Base-by-base conservation (phyloP, 2,329 filamentous ascomycete genomes). In the Helminthosporium solani region DNA sequence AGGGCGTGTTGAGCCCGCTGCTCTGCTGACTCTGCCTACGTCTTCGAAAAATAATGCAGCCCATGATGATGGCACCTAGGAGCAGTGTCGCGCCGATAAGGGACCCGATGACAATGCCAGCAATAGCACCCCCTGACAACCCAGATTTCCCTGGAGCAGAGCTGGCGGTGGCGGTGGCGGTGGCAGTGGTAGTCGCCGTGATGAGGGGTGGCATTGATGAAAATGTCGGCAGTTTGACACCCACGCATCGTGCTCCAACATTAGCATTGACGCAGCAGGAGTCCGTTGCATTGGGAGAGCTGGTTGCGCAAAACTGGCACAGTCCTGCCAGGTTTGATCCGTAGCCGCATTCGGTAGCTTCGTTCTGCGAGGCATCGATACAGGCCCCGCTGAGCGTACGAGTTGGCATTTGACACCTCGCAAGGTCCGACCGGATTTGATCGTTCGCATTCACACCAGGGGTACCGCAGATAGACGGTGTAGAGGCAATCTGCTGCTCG, bases 371-470 rank as follows among this genome's bases (percentile, higher is more conserved):
- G 37, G 86, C 94, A 33, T 80, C 73, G 39, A 97, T 85, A 70
- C 94, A 99, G 42, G 74, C 78, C 20, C 79, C 79, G 30, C 84
- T 86, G 27, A 99, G 78, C 0, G 94, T 85, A 50, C 87, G 78
- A n/a, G 86, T 82, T 7, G 94, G 91, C 33, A 92, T 76, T 8
- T 90, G 84, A 68, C 94, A 99, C 55, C 90, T 88, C 14, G 87
- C 87, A 65, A 97, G 96, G 70, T 99, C 94, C 41, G 94, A 88
- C 59, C 91, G 82, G 53, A 99, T 92, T 60, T 96, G 83, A 44
- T 80, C 78, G 60, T 86, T 79, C 40, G 88, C 84, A 66, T 87
- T 81, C 43, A 72, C 71, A 44, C 78, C 79, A 7, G 87, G 80
- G 33, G 78, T 83, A 3, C 82, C 77, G 70, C 94, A 99, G 18